Base-by-base conservation (phyloP, 495 filamentous ascomycete genomes). In the Hypoxylon perforatum region DNA sequence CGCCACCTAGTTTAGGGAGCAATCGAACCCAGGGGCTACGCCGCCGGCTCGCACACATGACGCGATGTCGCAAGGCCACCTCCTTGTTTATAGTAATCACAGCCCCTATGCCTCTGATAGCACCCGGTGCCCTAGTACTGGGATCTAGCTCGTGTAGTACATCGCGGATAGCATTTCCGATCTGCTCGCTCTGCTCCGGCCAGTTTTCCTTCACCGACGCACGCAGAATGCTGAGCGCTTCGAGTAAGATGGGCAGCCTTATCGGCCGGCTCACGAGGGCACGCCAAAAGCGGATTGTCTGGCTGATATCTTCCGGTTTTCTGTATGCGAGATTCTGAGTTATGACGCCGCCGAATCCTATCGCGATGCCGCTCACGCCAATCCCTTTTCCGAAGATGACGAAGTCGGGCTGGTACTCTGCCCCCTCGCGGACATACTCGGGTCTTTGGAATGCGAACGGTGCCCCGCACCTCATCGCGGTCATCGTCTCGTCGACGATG, bases 301-400 rank as follows among this genome's bases (percentile, higher is more conserved):
- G 57, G 17, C 14, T 6, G 12, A 67, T 59, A 23, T 67, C 57
- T 1, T 65, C 69, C 3, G 28, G 5, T 10, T 57, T 30, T 0
- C 28, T 36, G 19, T 70, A 55, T 10, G 46, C 46, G 28, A 72
- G 22, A 17, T 65, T 65, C 28, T 63, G 25, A 1, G 69, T 70
- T 8, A 58, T 70, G 10, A 67, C 23, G 10, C 67, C 70, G 11
- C 47, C 61, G 52, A 68, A 72, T 23, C 57, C 50, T 9, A 72
- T 57, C 14, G 70, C 70, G 22, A 70, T 70, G 15, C 70, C 70
- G 38, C 65, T 70, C 12, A 60, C 65, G 18, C 53, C 60, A 6
- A 72, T 52, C 8, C 66, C 67, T 25, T 72, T 72, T 3, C 70
- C 70, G n/a, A 72, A 72, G 17, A 72, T 60, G 18, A 72, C 70